Evolutionary conservation across 2,329 filamentous ascomycete genomes (phyloP).

Genomic region (Fonsecaea nubica): DNA sequence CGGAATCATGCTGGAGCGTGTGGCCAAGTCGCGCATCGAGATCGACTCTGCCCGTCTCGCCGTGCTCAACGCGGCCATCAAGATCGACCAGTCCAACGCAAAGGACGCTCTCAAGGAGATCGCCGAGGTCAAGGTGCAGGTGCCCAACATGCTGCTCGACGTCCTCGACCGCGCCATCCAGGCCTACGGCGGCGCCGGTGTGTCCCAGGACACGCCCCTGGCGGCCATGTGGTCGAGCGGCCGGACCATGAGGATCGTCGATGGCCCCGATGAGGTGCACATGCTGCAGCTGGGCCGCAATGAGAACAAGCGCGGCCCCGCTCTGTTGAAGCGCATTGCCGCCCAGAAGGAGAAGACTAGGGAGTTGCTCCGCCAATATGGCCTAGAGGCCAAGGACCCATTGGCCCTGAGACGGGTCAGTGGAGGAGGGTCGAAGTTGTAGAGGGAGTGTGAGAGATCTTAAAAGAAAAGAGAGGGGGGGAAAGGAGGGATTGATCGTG

Average conservation of each 20-base stretch:
- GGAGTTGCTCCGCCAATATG: constrained; percentile 37
- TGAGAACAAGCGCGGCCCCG: constrained; percentile 58
- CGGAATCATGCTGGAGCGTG: constrained; percentile 93
- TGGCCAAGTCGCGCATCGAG: constrained; percentile 88
- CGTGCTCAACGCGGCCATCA: constrained; percentile 92
- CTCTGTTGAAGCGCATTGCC: constrained; percentile 36
- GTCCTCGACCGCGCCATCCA: constrained; percentile 96
- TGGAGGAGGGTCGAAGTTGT: constrained; percentile 34
- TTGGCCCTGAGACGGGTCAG: constrained; percentile 37
- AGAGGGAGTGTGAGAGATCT: background rate
- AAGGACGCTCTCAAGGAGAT: constrained; percentile 93
- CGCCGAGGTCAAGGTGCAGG: constrained; percentile 90
- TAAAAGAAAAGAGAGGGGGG: too few species aligned
- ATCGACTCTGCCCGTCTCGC: constrained; percentile 90
- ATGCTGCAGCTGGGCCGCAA: constrained; percentile 64
- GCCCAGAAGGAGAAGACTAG: constrained; percentile 39
- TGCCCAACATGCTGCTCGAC: constrained; percentile 78
- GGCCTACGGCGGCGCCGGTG: constrained; percentile 86
- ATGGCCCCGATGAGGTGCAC: constrained; percentile 97
- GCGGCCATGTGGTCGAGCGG: constrained; percentile 76
- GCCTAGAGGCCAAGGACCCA: constrained; percentile 34
- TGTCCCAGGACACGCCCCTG: constrained; percentile 92
- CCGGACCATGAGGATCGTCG: constrained; percentile 82
- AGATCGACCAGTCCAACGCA: constrained; percentile 87
- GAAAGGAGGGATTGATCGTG: too few species aligned